Base-by-base conservation (phyloP, 1,284 basidiomycete species). In the Hymenochaete sp. region DNA sequence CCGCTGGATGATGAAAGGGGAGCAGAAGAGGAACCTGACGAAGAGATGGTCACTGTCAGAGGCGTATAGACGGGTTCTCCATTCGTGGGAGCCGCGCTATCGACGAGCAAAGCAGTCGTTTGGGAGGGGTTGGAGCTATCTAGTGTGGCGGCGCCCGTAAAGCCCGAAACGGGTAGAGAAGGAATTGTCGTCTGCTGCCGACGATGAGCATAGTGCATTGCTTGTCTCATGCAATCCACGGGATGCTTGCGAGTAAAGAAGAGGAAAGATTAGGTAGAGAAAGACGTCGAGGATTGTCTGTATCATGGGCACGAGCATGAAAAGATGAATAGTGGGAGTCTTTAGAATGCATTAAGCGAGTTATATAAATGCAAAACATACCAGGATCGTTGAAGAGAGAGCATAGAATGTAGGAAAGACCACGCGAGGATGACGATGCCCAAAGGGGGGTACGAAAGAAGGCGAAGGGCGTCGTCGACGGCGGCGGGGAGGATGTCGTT, bases 151-250 rank as follows among this genome's bases (percentile, higher is more conserved):
- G 33, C 11, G 19, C 35, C 33, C 10, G 26, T 25, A 28, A 48
- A 32, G 11, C 27, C 47, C 18, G 22, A 24, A 22, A 37, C 32
- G 10, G 45, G 45, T 9, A 33, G 19, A 11, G 19, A 9, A 7
- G 40, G 45, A 16, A 47, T 42, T 9, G 22, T 21, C 2, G 39
- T 28, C 2, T 29, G 7, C 31, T 47, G 45, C 9, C 45, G 38
- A 5, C 14, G 31, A 19, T 37, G 32, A 10, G 31, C 31, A 21
- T 33, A 33, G 21, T 33, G 31, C 45, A 47, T 47, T 29, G n/a
- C n/a, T n/a, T n/a, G n/a, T n/a, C n/a, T n/a, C n/a, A n/a, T n/a
- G n/a, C n/a, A n/a, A n/a, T n/a, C n/a, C n/a, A n/a, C n/a, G n/a
- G n/a, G 32, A n/a, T 35, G 21, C 14, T 35, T 5, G 32, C 32